Conservation (phyloP, 2,329 filamentous ascomycete genomes). For the Aspergillus oerlinghausenensis region DNA sequence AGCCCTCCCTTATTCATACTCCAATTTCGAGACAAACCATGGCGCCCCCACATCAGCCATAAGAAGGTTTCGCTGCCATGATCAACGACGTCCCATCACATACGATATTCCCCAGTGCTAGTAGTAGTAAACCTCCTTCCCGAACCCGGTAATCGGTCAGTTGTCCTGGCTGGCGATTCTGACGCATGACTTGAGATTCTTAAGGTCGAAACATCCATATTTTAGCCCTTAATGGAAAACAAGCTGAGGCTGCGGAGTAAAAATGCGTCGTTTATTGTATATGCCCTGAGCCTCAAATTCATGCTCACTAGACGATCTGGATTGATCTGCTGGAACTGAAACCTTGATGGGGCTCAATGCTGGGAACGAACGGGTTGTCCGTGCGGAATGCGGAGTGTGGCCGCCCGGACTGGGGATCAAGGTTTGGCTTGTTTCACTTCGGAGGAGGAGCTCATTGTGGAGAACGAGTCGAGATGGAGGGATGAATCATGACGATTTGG, state of each 20-base stretch:
- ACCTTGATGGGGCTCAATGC: not conserved
- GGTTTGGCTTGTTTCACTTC: not conserved
- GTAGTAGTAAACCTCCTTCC: slow-evolving; percentile 42
- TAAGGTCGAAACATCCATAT: not conserved
- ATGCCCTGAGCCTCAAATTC: too few relatives aligned
- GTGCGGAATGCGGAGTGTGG: not conserved
- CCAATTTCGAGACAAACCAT: slow-evolving; percentile 19
- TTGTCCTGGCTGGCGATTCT: slow-evolving; percentile 39
- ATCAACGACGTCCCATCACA: slow-evolving; percentile 44
- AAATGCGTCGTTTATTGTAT: too few relatives aligned
- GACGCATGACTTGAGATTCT: slow-evolving; percentile 39
- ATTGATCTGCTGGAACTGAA: too few relatives aligned
- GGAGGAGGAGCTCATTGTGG: not conserved
- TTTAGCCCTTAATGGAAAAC: too few relatives aligned
- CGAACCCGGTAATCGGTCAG: slow-evolving; percentile 38
- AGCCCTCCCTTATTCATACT: not conserved
- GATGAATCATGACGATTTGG: too few relatives aligned
- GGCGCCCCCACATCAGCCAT: slow-evolving; percentile 25
- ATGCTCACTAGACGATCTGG: too few relatives aligned
- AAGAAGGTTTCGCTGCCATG: slow-evolving; percentile 36
- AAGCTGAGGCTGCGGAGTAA: not conserved
- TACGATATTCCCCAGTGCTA: slow-evolving; percentile 44
- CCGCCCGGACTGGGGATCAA: not conserved
- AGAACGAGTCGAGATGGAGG: too few relatives aligned
- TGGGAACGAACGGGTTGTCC: not conserved